A percentile compares a stretch with the other conserved stretches of the same genome.
Conservation (phyloP, 1,284 basidiomycete species). For the Apiotrichum mycotoxinovorans region DNA sequence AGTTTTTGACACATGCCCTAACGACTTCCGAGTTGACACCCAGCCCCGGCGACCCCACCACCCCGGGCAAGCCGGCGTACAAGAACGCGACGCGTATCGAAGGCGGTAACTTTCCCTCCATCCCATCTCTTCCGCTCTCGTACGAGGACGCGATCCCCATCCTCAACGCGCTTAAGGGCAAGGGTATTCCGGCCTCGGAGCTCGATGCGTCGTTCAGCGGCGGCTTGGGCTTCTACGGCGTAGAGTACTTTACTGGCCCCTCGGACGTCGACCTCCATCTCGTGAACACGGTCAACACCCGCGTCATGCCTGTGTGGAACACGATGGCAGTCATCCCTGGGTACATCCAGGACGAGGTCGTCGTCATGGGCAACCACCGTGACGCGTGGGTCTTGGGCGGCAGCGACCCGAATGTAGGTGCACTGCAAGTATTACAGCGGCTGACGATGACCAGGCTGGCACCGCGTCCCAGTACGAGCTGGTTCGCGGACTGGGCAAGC, state of each 20-base stretch:
- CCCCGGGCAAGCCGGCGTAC: constrained; percentile 84
- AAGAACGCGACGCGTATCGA: constrained; percentile 69
- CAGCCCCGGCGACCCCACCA: constrained; percentile 59
- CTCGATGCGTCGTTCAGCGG: constrained; percentile 53
- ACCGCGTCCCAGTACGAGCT: constrained; percentile 82
- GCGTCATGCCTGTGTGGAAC: constrained; percentile 62
- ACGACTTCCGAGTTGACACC: too few species aligned
- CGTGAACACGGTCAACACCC: constrained; percentile 62
- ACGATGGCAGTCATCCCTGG: constrained; percentile 87
- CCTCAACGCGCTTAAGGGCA: constrained; percentile 48
- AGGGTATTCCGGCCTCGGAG: constrained; percentile 40
- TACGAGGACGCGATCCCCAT: constrained; percentile 55
- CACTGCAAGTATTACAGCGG: too few species aligned
- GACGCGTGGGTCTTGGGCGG: constrained; percentile 73
- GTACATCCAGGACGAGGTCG: constrained; percentile 76
- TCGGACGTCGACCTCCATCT: constrained; percentile 51
- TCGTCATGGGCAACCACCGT: constrained; percentile 80
- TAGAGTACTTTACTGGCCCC: constrained; percentile 56
- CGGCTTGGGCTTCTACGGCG: constrained; percentile 48
- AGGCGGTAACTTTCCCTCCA: constrained; percentile 68
- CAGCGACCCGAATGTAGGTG: constrained; percentile 68
- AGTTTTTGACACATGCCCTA: too few species aligned
- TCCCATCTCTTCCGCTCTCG: constrained; percentile 64
- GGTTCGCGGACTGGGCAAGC: constrained; percentile 71
- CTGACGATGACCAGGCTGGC: constrained; percentile 55